phyloP scores from a whole-genome alignment of 805 yeast species.

The Candida schatavii region DNA sequence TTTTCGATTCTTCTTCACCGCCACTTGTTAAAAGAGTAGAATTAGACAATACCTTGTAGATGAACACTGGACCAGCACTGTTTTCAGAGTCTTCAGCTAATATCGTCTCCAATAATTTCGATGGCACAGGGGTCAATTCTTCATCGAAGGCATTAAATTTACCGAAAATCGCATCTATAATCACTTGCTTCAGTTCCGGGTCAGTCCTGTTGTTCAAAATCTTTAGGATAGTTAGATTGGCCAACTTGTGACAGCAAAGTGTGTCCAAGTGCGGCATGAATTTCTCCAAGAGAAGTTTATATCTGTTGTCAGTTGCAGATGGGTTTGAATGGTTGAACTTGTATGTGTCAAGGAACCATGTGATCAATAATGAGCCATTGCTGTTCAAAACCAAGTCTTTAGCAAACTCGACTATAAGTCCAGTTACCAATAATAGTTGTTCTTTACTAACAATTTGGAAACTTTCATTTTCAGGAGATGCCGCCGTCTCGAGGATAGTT shows the following conservation, averaged over 20 bases:
- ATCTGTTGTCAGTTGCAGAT: slow-evolving; percentile 52
- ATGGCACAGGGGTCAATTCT: slow-evolving; percentile 28
- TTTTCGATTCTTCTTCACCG: slow-evolving; percentile 26
- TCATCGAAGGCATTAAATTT: slow-evolving; percentile 27
- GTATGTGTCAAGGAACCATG: slow-evolving; percentile 90
- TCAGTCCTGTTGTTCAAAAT: slow-evolving; percentile 70
- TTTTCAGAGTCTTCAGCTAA: slow-evolving; percentile 65
- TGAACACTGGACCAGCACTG: slow-evolving; percentile 50
- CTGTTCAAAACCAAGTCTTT: slow-evolving; percentile 76
- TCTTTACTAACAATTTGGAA: slow-evolving; percentile 41
- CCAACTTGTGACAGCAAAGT: slow-evolving; percentile 78
- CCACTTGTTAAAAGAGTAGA: slow-evolving; percentile 48
- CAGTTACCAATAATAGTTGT: slow-evolving; percentile 69
- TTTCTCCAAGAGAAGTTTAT: slow-evolving; percentile 59
- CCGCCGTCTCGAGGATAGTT: slow-evolving; percentile 83
- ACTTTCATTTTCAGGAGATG: slow-evolving; percentile 32
- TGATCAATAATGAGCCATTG: slow-evolving; percentile 84
- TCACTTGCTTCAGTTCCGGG: slow-evolving; percentile 53
- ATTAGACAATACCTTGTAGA: slow-evolving; percentile 75
- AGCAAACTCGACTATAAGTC: slow-evolving; percentile 73
- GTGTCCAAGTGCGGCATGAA: slow-evolving; percentile 59
- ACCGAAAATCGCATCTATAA: slow-evolving; percentile 69
- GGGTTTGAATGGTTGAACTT: slow-evolving; percentile 37
- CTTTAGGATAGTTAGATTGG: slow-evolving; percentile 78
- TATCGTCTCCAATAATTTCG: slow-evolving; percentile 52